Evolutionary conservation across 331 rosid species (phyloP).

Genomic region (Pyracantha coccinea): DNA sequence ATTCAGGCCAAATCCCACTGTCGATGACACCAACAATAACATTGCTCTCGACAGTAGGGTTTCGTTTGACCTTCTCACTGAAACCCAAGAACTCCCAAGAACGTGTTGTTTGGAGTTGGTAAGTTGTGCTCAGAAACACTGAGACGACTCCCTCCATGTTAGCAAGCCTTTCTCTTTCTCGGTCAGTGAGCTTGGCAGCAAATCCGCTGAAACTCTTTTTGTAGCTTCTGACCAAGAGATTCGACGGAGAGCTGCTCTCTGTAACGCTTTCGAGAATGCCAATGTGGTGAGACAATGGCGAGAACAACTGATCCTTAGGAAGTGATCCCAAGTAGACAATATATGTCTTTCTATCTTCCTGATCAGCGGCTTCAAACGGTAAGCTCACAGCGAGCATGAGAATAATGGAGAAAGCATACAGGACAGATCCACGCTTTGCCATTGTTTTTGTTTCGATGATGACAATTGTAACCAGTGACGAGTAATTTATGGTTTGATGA

Average conservation of each 20-base stretch:
- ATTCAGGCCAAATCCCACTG: slow-evolving; percentile 33
- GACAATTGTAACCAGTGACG: not conserved
- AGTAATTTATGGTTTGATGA: not conserved
- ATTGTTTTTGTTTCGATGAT: not conserved
- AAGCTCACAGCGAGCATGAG: not conserved
- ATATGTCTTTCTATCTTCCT: not conserved
- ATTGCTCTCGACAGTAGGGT: slow-evolving; percentile 9
- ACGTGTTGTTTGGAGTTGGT: slow-evolving; percentile 13
- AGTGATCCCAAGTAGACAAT: slow-evolving; percentile 32
- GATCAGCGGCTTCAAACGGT: not conserved
- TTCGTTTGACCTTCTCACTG: not conserved
- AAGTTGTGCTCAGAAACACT: slow-evolving; percentile 19
- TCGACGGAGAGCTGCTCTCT: not conserved
- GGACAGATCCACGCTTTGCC: not conserved
- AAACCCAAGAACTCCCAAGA: slow-evolving; percentile 40
- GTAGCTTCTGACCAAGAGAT: slow-evolving; percentile 16
- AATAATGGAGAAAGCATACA: not conserved
- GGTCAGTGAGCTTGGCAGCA: slow-evolving; percentile 23
- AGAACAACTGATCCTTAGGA: slow-evolving; percentile 1
- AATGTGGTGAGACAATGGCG: slow-evolving; percentile 23
- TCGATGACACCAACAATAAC: slow-evolving; percentile 25
- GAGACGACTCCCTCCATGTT: slow-evolving; percentile 20
- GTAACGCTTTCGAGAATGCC: slow-evolving; percentile 14
- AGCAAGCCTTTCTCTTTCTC: slow-evolving; percentile 9
- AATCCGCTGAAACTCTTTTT: slow-evolving; percentile 34